A percentile compares a stretch with the other conserved stretches of the same genome.
Conservation (phyloP, 805 yeast species). For the Maudiozyma turicensis region DNA sequence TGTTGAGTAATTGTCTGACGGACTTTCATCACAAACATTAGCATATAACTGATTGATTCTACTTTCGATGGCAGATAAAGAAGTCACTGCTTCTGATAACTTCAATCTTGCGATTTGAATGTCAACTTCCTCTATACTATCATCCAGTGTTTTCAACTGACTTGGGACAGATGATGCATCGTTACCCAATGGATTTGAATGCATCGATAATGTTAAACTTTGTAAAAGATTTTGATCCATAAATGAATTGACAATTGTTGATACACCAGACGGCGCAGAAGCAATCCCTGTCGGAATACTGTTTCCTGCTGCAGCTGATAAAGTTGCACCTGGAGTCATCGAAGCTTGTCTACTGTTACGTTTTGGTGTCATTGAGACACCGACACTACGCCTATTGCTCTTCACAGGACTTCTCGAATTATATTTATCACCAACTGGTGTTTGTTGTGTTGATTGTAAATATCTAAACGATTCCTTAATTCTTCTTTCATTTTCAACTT, state of each 20-base stretch:
- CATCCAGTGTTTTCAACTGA: conserved; percentile 46
- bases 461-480: conserved; percentile 37
- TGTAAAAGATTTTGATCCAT: conserved; percentile 36
- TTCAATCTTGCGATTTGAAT: conserved; percentile 53
- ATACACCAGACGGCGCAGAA: conserved; percentile 1
- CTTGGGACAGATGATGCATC: conserved; percentile 37
- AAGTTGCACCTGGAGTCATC: not conserved
- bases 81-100: conserved; percentile 36
- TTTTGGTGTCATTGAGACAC: conserved; percentile 12
- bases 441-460: conserved; percentile 29
- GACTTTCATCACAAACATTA: conserved; percentile 5
- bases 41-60: conserved; percentile 12
- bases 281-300: not conserved
- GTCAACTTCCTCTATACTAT: conserved; percentile 59
- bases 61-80: conserved; percentile 28
- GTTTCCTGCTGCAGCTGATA: not conserved
- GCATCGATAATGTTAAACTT: conserved; percentile 52
- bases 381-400: conserved; percentile 26
- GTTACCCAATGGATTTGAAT: conserved; percentile 45
- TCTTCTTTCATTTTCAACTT: conserved; percentile 35
- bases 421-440: conserved; percentile 23
- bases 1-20: conserved; percentile 8
- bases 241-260: conserved; percentile 1
- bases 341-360: conserved; percentile 3
- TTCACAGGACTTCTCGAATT: conserved; percentile 27